Base-by-base conservation (phyloP, 345 rosid genomes). In the Populus simonii region DNA sequence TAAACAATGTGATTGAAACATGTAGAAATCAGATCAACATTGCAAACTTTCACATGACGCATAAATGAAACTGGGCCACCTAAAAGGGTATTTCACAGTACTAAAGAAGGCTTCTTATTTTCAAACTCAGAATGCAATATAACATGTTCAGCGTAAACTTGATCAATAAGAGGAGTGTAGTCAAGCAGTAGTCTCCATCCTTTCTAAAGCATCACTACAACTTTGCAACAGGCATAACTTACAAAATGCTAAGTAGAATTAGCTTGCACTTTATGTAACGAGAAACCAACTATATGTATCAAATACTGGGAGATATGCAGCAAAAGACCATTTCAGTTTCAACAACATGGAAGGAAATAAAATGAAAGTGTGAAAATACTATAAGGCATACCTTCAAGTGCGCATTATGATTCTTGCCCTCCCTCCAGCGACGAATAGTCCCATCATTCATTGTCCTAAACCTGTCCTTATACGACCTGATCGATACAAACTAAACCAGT, bases 391-490 rank as follows among this genome's bases (percentile, higher is more conserved):
- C 99, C 96, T 95, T 95, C 82, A 78, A 68, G 84, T 95, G 98
- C 25, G 99, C 99, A 82, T 95, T 95, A 74, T 95, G 99, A 43
- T 84, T 89, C 83, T 95, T 95, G 75, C 98, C 98, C 74, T 91
- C 98, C 85, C 83, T 91, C 99, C 99, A 95, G 25, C 98, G 91
- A 68, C 99, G 89, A 57, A 95, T 92, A 70, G 81, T 86, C 67
- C 98, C 99, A 83, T 93, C 97, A 20, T 71, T 88, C 88, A 95
- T 59, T 66, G 90, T 78, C 78, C 86, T 91, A 80, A 95, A 95
- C 77, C 99, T 88, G 23, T 78, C 83, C 85, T 95, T 95, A 78
- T 80, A 95, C 4, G 99, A 95, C 82, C 99, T 95, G 85, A 81
- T 11, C 47, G 36, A 45, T n/a, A 3, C 59, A 68, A 69, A 35